These are phyloP conservation scores for Grosmannia clavigera DNA, from an alignment of 2,329 filamentous ascomycete genomes.

Conservation along the genomic window DNA sequence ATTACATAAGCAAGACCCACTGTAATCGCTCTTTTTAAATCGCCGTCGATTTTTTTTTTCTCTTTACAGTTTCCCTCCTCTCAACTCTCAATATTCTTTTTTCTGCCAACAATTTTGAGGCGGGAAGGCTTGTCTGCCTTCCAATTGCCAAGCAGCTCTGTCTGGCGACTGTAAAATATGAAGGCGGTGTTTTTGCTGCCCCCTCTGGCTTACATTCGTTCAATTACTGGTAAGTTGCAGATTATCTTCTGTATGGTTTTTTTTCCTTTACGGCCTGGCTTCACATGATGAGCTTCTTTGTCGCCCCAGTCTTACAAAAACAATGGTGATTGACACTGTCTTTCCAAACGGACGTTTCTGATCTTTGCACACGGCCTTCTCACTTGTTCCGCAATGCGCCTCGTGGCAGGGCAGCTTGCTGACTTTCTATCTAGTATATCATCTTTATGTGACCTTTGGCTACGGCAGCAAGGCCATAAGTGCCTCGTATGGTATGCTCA, in stretches of 20 bases:
- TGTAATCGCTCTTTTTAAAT: neutral
- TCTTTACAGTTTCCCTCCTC: neutral
- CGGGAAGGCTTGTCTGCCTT: neutral
- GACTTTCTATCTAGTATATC: neutral
- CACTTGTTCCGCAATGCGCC: neutral
- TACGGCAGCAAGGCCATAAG: neutral
- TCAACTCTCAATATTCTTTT: neutral
- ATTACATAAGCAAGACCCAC: neutral
- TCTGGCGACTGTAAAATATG: neutral
- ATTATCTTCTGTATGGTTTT: neutral
- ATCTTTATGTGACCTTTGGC: neutral
- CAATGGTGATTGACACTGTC: slow-evolving; percentile 44
- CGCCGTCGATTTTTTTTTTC: neutral
- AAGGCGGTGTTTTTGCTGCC: neutral
- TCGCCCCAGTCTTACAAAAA: slow-evolving; percentile 46
- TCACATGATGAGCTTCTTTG: slow-evolving; percentile 39
- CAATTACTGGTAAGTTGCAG: neutral
- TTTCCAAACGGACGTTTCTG: slow-evolving; percentile 37
- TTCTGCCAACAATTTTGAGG: neutral
- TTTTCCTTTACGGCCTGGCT: neutral
- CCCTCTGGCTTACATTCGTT: neutral
- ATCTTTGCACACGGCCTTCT: slow-evolving; percentile 12
- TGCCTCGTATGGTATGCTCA: neutral
- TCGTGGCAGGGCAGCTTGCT: neutral
- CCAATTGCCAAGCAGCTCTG: neutral